Evolutionary conservation across 2,329 filamentous ascomycete genomes (phyloP).

Genomic region (Trichoderma sp.): DNA sequence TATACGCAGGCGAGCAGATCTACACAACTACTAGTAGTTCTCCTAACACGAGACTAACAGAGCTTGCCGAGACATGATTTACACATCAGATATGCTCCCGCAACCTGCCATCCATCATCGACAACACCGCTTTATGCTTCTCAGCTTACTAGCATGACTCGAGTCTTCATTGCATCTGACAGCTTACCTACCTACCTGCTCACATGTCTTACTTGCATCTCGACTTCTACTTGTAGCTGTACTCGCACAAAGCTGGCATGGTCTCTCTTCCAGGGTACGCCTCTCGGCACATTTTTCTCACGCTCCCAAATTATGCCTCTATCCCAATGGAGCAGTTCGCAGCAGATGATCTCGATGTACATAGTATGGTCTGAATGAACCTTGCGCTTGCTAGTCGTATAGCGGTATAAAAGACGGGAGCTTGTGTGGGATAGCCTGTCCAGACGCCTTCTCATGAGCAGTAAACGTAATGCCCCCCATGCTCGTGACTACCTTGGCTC

Average conservation of each 20-base stretch:
- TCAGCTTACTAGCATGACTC: too few relatives aligned
- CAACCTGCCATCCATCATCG: not conserved
- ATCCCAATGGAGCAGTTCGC: conserved; percentile 1
- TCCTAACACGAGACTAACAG: not conserved
- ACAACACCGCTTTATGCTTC: not conserved
- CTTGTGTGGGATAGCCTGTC: not conserved
- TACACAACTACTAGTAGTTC: not conserved
- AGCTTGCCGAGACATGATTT: not conserved
- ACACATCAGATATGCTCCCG: not conserved
- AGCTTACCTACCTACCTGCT: not conserved
- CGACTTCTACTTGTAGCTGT: not conserved
- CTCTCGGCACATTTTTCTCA: conserved; percentile 2
- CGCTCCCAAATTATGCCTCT: not conserved
- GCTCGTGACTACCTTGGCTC: not conserved
- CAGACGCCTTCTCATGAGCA: not conserved
- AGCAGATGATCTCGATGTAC: conserved; percentile 5
- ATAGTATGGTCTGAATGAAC: not conserved
- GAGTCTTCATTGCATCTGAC: too few relatives aligned
- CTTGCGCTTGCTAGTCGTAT: not conserved
- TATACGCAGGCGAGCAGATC: not conserved
- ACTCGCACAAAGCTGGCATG: not conserved
- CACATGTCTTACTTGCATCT: not conserved
- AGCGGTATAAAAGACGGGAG: not conserved
- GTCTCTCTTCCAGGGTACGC: not conserved
- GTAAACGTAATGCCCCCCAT: not conserved